Conservation (phyloP, 495 filamentous ascomycete genomes). For the Ascobolus immersus region DNA sequence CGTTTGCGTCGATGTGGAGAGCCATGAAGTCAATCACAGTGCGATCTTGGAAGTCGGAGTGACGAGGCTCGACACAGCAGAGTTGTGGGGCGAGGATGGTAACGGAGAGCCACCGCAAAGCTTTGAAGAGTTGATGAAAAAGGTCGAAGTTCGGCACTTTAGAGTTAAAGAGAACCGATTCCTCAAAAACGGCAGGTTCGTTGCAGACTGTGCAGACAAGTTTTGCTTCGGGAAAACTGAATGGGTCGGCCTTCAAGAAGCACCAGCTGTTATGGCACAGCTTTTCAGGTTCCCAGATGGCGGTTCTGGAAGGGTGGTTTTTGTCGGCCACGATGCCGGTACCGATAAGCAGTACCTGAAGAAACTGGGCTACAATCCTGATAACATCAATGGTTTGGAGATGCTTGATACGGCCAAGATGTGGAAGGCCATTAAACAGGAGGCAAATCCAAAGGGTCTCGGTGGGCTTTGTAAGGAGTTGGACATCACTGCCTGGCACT, state of each 20-base stretch:
- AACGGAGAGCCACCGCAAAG: conserved; percentile 20
- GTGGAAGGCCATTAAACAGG: conserved; percentile 30
- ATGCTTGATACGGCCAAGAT: conserved; percentile 43
- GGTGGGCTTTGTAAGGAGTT: conserved; percentile 34
- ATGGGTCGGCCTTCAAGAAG: conserved; percentile 17
- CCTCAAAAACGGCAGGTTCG: conserved; percentile 35
- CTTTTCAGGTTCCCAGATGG: conserved; percentile 9
- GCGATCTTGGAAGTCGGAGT: conserved; percentile 68
- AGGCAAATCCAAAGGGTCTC: conserved; percentile 28
- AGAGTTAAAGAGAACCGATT: conserved; percentile 41
- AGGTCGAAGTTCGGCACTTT: conserved; percentile 48
- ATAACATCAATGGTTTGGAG: conserved; percentile 30
- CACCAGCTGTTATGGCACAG: conserved; percentile 20
- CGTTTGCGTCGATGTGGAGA: conserved; percentile 57
- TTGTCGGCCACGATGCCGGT: conserved; percentile 51
- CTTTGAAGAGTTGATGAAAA: conserved; percentile 27
- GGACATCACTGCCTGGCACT: conserved; percentile 31
- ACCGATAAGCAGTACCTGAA: conserved; percentile 42
- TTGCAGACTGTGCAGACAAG: conserved; percentile 39
- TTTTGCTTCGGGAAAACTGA: conserved; percentile 51
- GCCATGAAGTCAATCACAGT: conserved; percentile 37
- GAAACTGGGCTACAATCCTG: conserved; percentile 31
- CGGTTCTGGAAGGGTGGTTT: conserved; percentile 25
- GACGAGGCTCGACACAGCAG: conserved; percentile 48
- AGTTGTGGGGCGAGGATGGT: conserved; percentile 32